Base-by-base conservation (phyloP, 164 flowering plant species). In the Sedum album region DNA sequence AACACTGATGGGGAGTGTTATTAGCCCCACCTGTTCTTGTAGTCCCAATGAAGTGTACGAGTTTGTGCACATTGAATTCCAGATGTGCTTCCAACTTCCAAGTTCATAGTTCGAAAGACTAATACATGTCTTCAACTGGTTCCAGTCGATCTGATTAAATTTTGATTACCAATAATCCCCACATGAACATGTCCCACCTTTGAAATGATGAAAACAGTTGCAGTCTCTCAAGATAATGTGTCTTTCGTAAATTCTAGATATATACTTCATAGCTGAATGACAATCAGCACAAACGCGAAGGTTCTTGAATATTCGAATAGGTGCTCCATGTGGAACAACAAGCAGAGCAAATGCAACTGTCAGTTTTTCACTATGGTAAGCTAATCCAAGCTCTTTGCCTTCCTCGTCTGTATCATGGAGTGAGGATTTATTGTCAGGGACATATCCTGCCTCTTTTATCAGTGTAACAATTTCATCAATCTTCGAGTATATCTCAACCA, bases 261-360 rank as follows among this genome's bases (percentile, higher is more conserved):
- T 68, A 60, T 81, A 84, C 66, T 85, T 89, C 80, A 87, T 83
- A 31, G 96, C 96, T 69, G 62, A 66, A 70, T 93, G 98, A 66
- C 96, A 90, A 69, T 93, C 98, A 4, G 96, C 98, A 79, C 98
- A 93, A 31, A 90, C 88, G n/a, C 98, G 79, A 25, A 93, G 88
- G 69, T 93, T 93, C 85, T 93, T 93, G 42, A 82, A 86, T 53
- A 90, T 77, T 64, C 95, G 79, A 65, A 90, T 84, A 5, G 91
- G 88, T 28, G 74, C 80, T 55, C 82, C 88, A 4, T 49, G 67
- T 2, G 96, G 85, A 30, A 78, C 46, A 17, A 66, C 68, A 9
- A 90, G 84, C 53, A 93, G 89, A 35, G 85, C 96, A 61, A 84
- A 93, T 41, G 96, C 93, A 73, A 86, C 73, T 0, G 95, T 95